A percentile compares a stretch with the other conserved stretches of the same genome.
phyloP scores from a whole-genome alignment of 2,329 filamentous ascomycete species.

The Orbilia blumenaviensis region DNA sequence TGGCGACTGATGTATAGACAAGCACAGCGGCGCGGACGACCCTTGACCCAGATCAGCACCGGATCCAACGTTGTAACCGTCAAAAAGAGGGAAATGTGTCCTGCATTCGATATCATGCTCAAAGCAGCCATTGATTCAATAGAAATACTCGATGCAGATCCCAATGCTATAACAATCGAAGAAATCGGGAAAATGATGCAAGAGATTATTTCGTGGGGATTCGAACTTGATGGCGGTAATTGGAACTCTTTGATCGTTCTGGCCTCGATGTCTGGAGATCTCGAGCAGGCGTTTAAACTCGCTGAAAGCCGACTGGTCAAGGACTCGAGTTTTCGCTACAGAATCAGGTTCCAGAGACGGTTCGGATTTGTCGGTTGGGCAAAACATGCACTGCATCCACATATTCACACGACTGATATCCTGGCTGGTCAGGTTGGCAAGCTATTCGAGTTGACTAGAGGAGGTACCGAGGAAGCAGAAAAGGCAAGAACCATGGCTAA shows the following conservation, averaged over 20 bases:
- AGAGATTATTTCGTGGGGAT: slow-evolving; percentile 30
- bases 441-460: not conserved
- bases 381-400: slow-evolving; percentile 40
- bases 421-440: slow-evolving; percentile 30
- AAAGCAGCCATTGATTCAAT: slow-evolving; percentile 32
- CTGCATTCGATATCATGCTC: slow-evolving; percentile 44
- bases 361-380: slow-evolving; percentile 41
- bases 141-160: not conserved
- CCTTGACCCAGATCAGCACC: slow-evolving; percentile 32
- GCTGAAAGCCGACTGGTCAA: slow-evolving; percentile 32
- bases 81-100: slow-evolving; percentile 45
- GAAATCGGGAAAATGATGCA: slow-evolving; percentile 36
- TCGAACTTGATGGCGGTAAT: slow-evolving; percentile 46
- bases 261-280: slow-evolving; percentile 26
- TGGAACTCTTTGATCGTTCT: slow-evolving; percentile 46
- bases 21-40: slow-evolving; percentile 27
- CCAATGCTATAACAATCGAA: slow-evolving; percentile 17
- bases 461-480: not conserved
- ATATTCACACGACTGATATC: slow-evolving; percentile 20
- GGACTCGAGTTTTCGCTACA: slow-evolving; percentile 10
- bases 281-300: slow-evolving; percentile 29
- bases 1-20: slow-evolving; percentile 38
- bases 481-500: slow-evolving; percentile 15
- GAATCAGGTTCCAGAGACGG: slow-evolving; percentile 15
- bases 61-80: slow-evolving; percentile 40